These are phyloP conservation scores for Macrophomina pseudophaseolina DNA, from an alignment of 2,329 filamentous ascomycete genomes.

Conservation along the genomic window DNA sequence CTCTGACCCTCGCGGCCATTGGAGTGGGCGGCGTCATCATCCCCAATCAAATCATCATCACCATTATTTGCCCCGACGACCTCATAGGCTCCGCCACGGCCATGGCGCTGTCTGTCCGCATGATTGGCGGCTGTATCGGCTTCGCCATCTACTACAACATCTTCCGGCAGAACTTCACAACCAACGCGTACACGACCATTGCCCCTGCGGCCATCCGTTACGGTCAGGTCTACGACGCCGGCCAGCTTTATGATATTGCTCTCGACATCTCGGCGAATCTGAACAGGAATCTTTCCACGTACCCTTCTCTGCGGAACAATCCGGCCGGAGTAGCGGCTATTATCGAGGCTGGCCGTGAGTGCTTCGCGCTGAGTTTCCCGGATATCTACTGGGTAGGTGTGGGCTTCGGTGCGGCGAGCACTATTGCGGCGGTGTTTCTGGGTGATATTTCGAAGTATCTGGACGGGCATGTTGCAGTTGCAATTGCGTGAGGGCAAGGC, in stretches of 20 bases:
- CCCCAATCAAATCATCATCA: conserved; percentile 69
- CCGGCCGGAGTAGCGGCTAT: conserved; percentile 49
- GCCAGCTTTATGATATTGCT: conserved; percentile 56
- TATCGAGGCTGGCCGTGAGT: conserved; percentile 61
- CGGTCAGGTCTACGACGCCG: conserved; percentile 41
- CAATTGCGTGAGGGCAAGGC: not conserved
- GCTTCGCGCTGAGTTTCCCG: conserved; percentile 64
- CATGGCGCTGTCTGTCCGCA: conserved; percentile 71
- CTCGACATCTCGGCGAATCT: conserved; percentile 51
- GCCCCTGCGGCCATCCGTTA: conserved; percentile 31
- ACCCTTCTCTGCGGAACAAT: conserved; percentile 51
- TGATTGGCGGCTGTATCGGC: conserved; percentile 69
- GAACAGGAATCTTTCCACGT: conserved; percentile 53
- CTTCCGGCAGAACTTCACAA: conserved; percentile 36
- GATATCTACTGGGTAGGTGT: conserved; percentile 68
- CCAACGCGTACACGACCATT: conserved; percentile 33
- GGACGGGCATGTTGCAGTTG: conserved; percentile 19
- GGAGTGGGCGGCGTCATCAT: conserved; percentile 73
- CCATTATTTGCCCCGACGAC: conserved; percentile 72
- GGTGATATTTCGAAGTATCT: conserved; percentile 55
- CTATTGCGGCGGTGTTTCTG: conserved; percentile 64
- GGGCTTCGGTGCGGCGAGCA: conserved; percentile 63
- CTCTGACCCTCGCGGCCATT: conserved; percentile 66
- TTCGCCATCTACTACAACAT: conserved; percentile 57
- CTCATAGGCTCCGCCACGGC: conserved; percentile 72